Evolutionary conservation across 345 rosid genomes (phyloP).

Genomic region (Lenwebbia sp.): DNA sequence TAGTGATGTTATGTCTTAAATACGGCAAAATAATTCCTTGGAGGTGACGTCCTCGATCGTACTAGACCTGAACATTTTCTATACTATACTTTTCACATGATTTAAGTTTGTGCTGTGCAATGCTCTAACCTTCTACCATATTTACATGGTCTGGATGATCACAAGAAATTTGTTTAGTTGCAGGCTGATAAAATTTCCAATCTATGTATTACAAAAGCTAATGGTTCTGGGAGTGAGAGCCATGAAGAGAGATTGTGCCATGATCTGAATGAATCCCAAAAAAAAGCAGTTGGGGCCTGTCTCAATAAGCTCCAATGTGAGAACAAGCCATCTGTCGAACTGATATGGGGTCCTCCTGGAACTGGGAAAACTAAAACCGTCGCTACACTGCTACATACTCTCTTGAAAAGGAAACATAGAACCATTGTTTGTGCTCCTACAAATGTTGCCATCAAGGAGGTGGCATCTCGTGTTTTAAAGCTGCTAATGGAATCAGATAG

Average conservation of each 20-base stretch:
- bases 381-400: constrained; percentile 10
- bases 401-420: constrained; percentile 22
- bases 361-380: constrained; percentile 40
- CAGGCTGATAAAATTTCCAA: constrained; percentile 19
- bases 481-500: constrained; percentile 11
- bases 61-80: too few relatives aligned
- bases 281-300: constrained; percentile 9
- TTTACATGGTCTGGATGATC: neutral
- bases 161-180: neutral
- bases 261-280: constrained; percentile 22
- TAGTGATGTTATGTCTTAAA: too few relatives aligned
- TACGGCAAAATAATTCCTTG: too few relatives aligned
- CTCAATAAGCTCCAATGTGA: constrained; percentile 7
- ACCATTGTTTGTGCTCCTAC: constrained; percentile 37
- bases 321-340: constrained; percentile 20
- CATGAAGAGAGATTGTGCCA: neutral
- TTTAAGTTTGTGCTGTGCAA: neutral
- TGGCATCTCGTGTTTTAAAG: constrained; percentile 29
- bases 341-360: constrained; percentile 52
- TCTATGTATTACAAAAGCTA: neutral
- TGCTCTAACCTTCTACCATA: too few relatives aligned
- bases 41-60: neutral
- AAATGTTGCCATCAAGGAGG: constrained; percentile 36
- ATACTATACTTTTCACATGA: neutral
- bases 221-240: neutral